Base-by-base conservation (phyloP, 176 grass and related monocot genomes). In the Carex pumila region DNA sequence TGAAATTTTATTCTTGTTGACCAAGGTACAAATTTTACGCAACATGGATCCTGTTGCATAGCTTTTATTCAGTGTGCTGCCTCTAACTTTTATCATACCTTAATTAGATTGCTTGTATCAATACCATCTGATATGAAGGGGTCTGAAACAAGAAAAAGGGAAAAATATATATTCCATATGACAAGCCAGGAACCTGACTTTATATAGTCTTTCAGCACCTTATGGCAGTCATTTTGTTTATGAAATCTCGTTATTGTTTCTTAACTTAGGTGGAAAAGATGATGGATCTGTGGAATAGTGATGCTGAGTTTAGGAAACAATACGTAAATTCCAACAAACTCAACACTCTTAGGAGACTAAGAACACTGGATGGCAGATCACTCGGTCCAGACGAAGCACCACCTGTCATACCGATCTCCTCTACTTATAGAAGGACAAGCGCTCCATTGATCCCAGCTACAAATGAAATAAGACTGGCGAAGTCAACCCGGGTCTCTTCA, bases 351-450 rank as follows among this genome's bases (percentile, higher is more conserved):
- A 93, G 71, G 83, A 93, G 91, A 92, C 73, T 95, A 18, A 88
- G 81, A 77, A 94, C 97, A 30, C 60, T 61, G 61, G 97, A 99
- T 89, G 97, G 97, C 67, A 93, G 97, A 89, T 85, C 66, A 67
- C 90, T 99, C 85, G 97, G 89, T 4, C 91, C 91, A 36, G 88
- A 94, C 54, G 93, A 95, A 81, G 86, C 86, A 14, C 92, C 89
- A 79, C 95, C 89, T 41, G 80, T 89, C 79, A 82, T 95, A 66
- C 90, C 85, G 3, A 87, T 37, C 56, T 78, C 87, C 58, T 66
- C 77, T 76, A 85, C 61, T 19, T 83, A 61, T 75, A 94, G 81
- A 88, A 89, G 86, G 36, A 81, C 67, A 14, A 87, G n/a, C 85
- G 85, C 54, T 87, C 68, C 87, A 80, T 83, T 81, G 61, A 19